These are phyloP conservation scores for Chimonanthus praecox DNA, from an alignment of 164 flowering plant genomes.

Conservation along the genomic window DNA sequence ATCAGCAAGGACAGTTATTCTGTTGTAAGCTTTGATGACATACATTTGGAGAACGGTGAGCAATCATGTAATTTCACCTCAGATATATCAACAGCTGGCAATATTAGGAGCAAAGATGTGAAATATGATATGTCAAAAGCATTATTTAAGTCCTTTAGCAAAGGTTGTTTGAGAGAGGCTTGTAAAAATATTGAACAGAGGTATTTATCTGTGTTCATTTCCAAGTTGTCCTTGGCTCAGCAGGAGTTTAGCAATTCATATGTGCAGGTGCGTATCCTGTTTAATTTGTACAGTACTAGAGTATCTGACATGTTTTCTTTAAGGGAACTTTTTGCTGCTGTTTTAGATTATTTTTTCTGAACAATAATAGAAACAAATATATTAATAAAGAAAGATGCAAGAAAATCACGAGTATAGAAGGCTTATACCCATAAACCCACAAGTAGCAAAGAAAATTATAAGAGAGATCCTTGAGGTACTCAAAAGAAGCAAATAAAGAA, in stretches of 20 bases:
- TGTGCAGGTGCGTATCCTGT: slow-evolving; percentile 47
- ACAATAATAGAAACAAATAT: too few relatives aligned
- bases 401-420: too few relatives aligned
- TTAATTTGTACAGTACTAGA: neutral
- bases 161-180: slow-evolving; percentile 30
- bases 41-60: slow-evolving; percentile 9
- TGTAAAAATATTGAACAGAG: slow-evolving; percentile 66
- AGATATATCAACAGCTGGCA: slow-evolving; percentile 13
- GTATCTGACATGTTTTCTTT: neutral
- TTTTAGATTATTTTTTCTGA: neutral
- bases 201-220: slow-evolving; percentile 51
- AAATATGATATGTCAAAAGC: slow-evolving; percentile 16
- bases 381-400: too few relatives aligned
- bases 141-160: slow-evolving; percentile 18
- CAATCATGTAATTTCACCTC: slow-evolving; percentile 11
- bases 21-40: slow-evolving; percentile 11
- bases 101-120: slow-evolving; percentile 8
- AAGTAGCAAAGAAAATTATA: too few relatives aligned
- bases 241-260: slow-evolving; percentile 62
- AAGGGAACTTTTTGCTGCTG: neutral
- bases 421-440: too few relatives aligned
- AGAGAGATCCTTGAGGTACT: too few relatives aligned
- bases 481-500: too few relatives aligned
- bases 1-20: slow-evolving; percentile 17
- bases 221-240: slow-evolving; percentile 66